Evolutionary conservation across 2,329 filamentous ascomycete genomes (phyloP), one percentile per base, ranked within the genome.

Genomic region (Knoxdaviesia proteae): DNA sequence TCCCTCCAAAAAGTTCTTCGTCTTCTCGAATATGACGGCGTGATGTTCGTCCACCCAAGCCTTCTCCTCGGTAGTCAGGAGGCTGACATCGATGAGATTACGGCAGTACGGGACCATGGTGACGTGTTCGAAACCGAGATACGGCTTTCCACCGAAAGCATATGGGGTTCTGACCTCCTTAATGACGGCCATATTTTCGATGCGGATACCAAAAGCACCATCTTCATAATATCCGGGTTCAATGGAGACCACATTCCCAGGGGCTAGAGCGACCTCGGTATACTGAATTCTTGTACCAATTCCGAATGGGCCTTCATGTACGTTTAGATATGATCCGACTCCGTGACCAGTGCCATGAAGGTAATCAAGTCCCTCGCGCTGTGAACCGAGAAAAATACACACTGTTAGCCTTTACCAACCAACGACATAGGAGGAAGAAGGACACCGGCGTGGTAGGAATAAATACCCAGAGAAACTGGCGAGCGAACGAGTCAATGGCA

Each of bases 201-300:
- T 94, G 11, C 90, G 80, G 50, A 98, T 90, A 11, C 90, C 90
- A 54, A 93, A 98, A 36, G 77, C 76, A 40, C 86, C 88, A 52
- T 98, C 90, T 58, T 96, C 87, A 57, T 98, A 98, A 62, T 87
- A 98, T 32, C 90, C 90, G 2, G 90, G 90, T 59, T 98, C 86
- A 53, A 94, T 86, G 2, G 88, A 96, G 42, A 96, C 75, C 36
- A 98, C 88, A 52, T 98, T 94, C 38, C 90, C 90, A n/a, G 84
- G 69, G 0, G 84, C 74, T 32, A 98, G 68, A 0, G 90, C 71
- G 5, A 96, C 87, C 56, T 98, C 90, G 0, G 84, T 80, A 56
- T 88, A 94, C 52, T 92, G 83, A 36, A 92, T 75, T 38, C 90
- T 73, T 7, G 87, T 94, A 32, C 90, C 90, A 47, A 98, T 92